Conservation (phyloP, 768 basidiomycete species). For the Phanerodontia chrysosporium region DNA sequence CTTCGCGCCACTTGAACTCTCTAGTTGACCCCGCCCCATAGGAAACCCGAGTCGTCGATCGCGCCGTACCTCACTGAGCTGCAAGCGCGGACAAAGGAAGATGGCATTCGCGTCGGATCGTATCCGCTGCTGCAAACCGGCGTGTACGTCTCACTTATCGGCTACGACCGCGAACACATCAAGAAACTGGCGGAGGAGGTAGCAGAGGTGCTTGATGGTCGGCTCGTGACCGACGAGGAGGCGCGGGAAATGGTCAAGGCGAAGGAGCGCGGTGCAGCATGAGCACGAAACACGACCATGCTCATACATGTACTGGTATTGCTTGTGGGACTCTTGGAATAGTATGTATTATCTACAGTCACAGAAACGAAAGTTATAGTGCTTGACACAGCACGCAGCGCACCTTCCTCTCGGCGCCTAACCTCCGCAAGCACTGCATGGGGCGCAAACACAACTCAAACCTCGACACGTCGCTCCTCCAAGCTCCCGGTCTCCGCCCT, state of each 20-base stretch:
- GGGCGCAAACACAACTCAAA: no score
- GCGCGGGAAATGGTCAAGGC: conserved; percentile 45
- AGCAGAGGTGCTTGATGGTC: conserved; percentile 52
- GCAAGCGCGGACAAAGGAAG: conserved; percentile 64
- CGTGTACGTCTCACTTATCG: conserved; percentile 64
- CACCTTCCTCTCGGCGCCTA: no score
- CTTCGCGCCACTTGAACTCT: no score
- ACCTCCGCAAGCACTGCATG: no score
- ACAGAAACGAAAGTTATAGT: not conserved
- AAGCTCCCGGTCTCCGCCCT: no score
- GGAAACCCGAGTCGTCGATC: conserved; percentile 77
- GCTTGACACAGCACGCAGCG: no score
- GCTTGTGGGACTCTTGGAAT: not conserved
- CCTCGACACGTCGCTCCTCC: not conserved
- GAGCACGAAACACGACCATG: not conserved
- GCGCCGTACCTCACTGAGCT: conserved; percentile 83
- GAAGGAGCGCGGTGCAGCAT: conserved; percentile 16
- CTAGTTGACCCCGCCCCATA: conserved; percentile 16
- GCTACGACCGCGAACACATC: conserved; percentile 41
- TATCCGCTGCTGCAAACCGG: conserved; percentile 60
- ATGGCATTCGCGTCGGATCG: conserved; percentile 80
- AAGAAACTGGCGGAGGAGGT: conserved; percentile 60
- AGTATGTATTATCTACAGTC: not conserved
- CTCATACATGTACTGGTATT: not conserved
- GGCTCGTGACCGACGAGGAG: conserved; percentile 62